phyloP scores from a whole-genome alignment of 2,329 filamentous ascomycete species.

The Pezicula radicicola region DNA sequence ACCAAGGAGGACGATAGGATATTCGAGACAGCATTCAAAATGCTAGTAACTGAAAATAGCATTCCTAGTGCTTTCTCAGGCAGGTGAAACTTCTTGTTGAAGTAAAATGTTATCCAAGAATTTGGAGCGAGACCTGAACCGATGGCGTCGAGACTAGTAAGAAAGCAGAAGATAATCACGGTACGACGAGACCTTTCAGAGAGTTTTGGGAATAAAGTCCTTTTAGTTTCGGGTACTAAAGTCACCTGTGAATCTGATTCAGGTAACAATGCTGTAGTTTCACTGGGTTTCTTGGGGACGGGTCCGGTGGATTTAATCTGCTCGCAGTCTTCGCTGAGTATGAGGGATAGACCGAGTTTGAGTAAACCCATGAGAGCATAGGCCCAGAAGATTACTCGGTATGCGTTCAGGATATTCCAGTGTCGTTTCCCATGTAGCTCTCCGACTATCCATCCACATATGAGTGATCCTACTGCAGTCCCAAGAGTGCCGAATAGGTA shows the following conservation, averaged over 20 bases:
- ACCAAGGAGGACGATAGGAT: background rate
- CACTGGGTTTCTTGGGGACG: too few relatives aligned
- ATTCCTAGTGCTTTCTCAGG: background rate
- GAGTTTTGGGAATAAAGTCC: background rate
- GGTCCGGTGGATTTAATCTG: conserved; percentile 25
- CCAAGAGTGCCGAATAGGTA: conserved; percentile 53
- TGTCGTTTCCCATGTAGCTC: conserved; percentile 39
- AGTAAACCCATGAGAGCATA: conserved; percentile 53
- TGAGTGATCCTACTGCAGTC: conserved; percentile 53
- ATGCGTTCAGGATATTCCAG: conserved; percentile 43
- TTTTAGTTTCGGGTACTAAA: background rate
- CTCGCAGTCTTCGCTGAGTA: conserved; percentile 37
- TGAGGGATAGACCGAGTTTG: conserved; percentile 48
- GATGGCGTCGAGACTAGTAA: background rate
- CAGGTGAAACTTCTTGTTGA: background rate
- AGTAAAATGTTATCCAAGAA: background rate
- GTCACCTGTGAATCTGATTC: background rate
- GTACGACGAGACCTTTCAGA: background rate
- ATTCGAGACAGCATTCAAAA: background rate
- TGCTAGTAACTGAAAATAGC: background rate
- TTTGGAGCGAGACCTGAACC: background rate
- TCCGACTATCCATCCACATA: conserved; percentile 52
- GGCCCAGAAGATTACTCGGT: conserved; percentile 49
- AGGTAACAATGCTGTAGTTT: too few relatives aligned
- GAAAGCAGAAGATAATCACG: background rate